Percentiles rank a stretch among this genome's conserved stretches.
phyloP scores from a whole-genome alignment of 176 grass and related monocot genomes.

The Olyra latifolia region DNA sequence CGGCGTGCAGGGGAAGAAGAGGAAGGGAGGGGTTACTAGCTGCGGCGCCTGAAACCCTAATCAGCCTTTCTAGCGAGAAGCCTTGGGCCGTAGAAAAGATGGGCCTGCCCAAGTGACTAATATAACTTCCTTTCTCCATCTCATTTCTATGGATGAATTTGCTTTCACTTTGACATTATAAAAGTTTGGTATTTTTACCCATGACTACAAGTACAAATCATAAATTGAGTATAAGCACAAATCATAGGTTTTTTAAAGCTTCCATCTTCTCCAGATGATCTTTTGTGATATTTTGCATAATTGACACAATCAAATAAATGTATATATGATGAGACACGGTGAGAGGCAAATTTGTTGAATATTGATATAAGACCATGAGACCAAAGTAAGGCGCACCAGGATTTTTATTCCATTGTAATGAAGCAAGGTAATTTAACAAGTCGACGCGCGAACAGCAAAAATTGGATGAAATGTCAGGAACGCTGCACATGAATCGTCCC shows the following conservation, averaged over 20 bases:
- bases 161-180: no score
- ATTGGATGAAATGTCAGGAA: neutral
- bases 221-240: no score
- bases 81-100: neutral
- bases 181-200: no score
- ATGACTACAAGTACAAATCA: no score
- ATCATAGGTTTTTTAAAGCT: neutral
- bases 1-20: slow-evolving; percentile 14
- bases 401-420: neutral
- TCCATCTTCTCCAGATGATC: neutral
- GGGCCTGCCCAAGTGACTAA: neutral
- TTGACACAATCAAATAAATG: neutral
- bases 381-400: neutral
- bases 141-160: neutral
- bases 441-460: neutral
- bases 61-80: neutral
- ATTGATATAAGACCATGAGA: no score
- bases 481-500: no score
- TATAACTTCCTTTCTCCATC: neutral
- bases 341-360: neutral
- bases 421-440: neutral
- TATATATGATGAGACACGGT: neutral
- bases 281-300: neutral
- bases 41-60: slow-evolving; percentile 57
- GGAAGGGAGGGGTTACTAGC: slow-evolving; percentile 13